Base-by-base conservation (phyloP, 805 yeast species). In the Naumovozyma dairenensis region DNA sequence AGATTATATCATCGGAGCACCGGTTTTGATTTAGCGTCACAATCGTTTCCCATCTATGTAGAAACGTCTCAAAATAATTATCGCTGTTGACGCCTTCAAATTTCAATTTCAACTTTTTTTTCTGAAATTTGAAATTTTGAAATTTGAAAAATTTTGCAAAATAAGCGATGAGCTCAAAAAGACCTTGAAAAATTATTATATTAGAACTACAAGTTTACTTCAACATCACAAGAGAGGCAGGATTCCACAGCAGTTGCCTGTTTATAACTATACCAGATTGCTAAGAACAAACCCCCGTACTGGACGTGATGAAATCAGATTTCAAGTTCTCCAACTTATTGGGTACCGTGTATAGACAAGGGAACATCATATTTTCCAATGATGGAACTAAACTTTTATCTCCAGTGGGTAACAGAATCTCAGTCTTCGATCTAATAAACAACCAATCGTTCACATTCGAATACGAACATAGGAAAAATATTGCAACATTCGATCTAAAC, bases 291-390 rank as follows among this genome's bases (percentile, higher is more conserved):
- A 16, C 31, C 31, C 21, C 21, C 31, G 4, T 19, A 18, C 8
- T 17, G 15, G 22, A 4, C n/a, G 19, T 14, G 33, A 84, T 85
- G 94, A 83, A 77, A 63, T 77, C 94, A n/a, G 93, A 84, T 62
- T 85, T 80, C 56, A 65, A 79, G 69, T 80, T 92, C 48, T 77
- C 93, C 21, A 92, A 89, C 60, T 66, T 92, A 21, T 64, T 92
- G 47, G 98, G 98, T 19, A 87, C 97, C 0, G 97, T 92, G 3
- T 92, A 92, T 54, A 68, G 93, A 32, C 83, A 80, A 53, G 98
- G 97, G n/a, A 86, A 89, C 55, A 62, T 92, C 18, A 67, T 79
- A 4, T 92, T 80, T 62, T 78, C 94, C 1, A 74, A 78, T 1
- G 96, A 87, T 53, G 98, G 98, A 2, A 74, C 80, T 8, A 71